phyloP scores from a whole-genome alignment of 2,329 filamentous ascomycete genomes.

The Coccinonectria pachysandricola region DNA sequence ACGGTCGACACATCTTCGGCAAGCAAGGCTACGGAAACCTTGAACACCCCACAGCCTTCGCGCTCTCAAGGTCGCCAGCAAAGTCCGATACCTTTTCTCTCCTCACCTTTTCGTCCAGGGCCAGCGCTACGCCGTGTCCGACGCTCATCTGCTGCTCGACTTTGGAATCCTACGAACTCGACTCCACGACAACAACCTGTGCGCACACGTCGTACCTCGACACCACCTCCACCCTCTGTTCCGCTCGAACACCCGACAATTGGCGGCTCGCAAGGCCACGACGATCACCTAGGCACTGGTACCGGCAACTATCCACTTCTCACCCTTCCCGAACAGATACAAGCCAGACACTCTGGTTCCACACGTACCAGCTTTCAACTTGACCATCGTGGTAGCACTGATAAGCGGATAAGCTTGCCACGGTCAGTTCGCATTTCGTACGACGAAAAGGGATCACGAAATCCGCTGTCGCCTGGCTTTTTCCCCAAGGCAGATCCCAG shows the following conservation, averaged over 20 bases:
- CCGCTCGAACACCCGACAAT: constrained; percentile 37
- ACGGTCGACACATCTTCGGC: constrained; percentile 9
- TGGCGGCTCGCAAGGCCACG: constrained; percentile 24
- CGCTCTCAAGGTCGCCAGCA: constrained; percentile 9
- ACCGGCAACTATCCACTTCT: constrained; percentile 42
- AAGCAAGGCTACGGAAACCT: constrained; percentile 12
- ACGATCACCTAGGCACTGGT: constrained; percentile 28
- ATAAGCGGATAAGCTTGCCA: constrained; percentile 44
- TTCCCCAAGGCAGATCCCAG: constrained; percentile 10
- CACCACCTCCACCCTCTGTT: constrained; percentile 41
- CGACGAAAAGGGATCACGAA: constrained; percentile 36
- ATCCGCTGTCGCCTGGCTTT: constrained; percentile 18
- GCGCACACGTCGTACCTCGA: constrained; percentile 39
- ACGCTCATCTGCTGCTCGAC: constrained; percentile 36
- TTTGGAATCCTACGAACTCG: constrained; percentile 53
- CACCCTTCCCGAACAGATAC: constrained; percentile 39
- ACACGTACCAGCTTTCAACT: constrained; percentile 41
- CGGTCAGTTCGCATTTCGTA: constrained; percentile 42
- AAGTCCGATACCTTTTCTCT: constrained; percentile 6
- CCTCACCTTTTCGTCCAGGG: constrained; percentile 32
- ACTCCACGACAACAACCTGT: constrained; percentile 34
- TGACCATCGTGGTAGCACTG: constrained; percentile 34
- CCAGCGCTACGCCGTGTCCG: constrained; percentile 23
- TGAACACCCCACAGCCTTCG: constrained; percentile 8
- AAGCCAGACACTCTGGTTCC: constrained; percentile 32